phyloP scores from a whole-genome alignment of 2,329 filamentous ascomycete species.

The Fusarium brachygibbosum region DNA sequence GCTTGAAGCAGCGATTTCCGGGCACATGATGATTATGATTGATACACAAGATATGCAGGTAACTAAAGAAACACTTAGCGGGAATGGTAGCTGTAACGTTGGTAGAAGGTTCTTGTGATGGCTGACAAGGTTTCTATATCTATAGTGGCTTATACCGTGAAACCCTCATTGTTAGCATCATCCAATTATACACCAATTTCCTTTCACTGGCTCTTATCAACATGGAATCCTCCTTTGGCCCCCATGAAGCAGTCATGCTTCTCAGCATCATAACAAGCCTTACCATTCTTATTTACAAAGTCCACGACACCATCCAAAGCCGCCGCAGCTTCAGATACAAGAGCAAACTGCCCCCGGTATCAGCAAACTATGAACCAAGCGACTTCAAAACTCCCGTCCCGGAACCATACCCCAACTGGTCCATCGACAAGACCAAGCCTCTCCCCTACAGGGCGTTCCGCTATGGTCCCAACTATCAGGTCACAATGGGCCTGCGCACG shows the following conservation, averaged over 20 bases:
- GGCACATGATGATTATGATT: conserved; percentile 13
- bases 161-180: neutral
- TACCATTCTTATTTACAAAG: conserved; percentile 28
- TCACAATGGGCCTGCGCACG: conserved; percentile 82
- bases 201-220: neutral
- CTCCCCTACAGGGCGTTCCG: conserved; percentile 84
- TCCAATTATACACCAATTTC: neutral
- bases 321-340: conserved; percentile 18
- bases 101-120: neutral
- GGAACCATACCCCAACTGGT: conserved; percentile 76
- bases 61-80: neutral
- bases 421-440: conserved; percentile 75
- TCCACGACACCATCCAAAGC: conserved; percentile 15
- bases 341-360: conserved; percentile 29
- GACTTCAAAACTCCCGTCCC: conserved; percentile 71
- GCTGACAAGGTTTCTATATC: conserved; percentile 8
- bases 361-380: conserved; percentile 24
- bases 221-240: conserved; percentile 17
- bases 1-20: conserved; percentile 36
- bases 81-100: neutral
- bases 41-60: neutral
- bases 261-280: conserved; percentile 27
- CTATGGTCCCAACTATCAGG: conserved; percentile 80
- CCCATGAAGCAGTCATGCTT: conserved; percentile 29
- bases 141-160: conserved; percentile 25